phyloP scores from a whole-genome alignment of 2,329 filamentous ascomycete species.

The Incumbomyces lentus region DNA sequence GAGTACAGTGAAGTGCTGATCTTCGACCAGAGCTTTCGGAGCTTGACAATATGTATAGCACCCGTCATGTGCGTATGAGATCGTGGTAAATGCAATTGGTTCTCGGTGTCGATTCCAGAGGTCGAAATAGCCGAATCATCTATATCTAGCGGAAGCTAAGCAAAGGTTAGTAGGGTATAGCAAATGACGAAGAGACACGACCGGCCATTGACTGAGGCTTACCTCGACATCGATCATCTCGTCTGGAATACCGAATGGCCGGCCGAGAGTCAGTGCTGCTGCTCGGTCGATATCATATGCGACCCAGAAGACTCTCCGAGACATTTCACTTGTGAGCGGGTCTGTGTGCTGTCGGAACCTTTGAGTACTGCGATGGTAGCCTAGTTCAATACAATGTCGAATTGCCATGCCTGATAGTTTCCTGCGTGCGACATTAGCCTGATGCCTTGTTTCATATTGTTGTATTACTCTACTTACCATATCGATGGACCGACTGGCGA shows the following conservation, averaged over 20 bases:
- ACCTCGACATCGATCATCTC: conserved; percentile 23
- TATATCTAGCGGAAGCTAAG: too few relatives aligned
- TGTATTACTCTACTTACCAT: conserved; percentile 13
- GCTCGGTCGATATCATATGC: conserved; percentile 27
- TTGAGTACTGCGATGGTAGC: conserved; percentile 26
- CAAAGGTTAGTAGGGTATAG: too few relatives aligned
- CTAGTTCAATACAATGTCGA: conserved; percentile 27
- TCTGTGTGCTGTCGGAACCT: conserved; percentile 12
- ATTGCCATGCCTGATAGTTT: conserved; percentile 28
- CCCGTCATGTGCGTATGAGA: conserved; percentile 20
- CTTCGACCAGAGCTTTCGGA: conserved; percentile 22
- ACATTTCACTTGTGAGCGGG: conserved; percentile 22
- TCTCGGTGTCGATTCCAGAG: too few relatives aligned
- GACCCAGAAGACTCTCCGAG: conserved; percentile 26
- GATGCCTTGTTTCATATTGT: too few relatives aligned
- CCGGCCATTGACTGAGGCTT: conserved; percentile 7
- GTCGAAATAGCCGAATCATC: too few relatives aligned
- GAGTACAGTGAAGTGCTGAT: conserved; percentile 17
- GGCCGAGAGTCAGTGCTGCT: conserved; percentile 25
- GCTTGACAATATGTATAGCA: conserved; percentile 21
- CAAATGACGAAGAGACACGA: background rate
- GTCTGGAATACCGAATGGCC: conserved; percentile 22
- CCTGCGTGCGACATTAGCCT: conserved; percentile 9
- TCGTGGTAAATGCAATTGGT: too few relatives aligned
- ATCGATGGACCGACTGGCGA: conserved; percentile 22